Evolutionary conservation across 2,329 filamentous ascomycete genomes (phyloP), one percentile per base, ranked within the genome.

Genomic region (Westerdykella ornata): DNA sequence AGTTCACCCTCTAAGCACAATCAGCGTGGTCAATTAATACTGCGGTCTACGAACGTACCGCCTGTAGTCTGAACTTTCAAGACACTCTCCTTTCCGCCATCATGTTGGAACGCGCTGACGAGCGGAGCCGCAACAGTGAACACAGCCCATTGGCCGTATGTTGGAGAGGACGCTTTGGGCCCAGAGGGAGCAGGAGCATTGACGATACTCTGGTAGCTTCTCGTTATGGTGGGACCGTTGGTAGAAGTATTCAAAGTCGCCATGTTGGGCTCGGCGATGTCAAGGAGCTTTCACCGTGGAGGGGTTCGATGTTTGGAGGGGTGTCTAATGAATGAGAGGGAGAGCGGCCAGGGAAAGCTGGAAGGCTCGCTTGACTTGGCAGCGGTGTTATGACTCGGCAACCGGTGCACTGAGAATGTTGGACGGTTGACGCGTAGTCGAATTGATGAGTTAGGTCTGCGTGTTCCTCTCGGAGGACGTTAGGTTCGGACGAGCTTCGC

Each of bases 101-200:
- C 86, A 49, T 76, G 73, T 68, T 95, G 88, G 67, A 98, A 98
- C 45, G 89, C 89, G 71, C 85, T 97, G 63, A 88, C 77, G 31
- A 98, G 78, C 41, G 92, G 92, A 45, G 90, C 86, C 64, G 92
- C 86, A 31, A 98, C 92, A 6, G 86, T 85, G 71, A 94, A 95
- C 47, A 98, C 74, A 15, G 88, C 90, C 92, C 92, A 98, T 72
- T 90, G 86, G 48, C 80, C 88, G 61, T 85, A 86, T 36, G 88
- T 95, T 30, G 86, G 77, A 36, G 89, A 95, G 62, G 73, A 74
- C 8, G 77, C 73, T 43, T 76, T 72, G 35, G 73, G 60, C 12
- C 76, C 76, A 46, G 76, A 72, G 13, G 80, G 74, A 43, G 72
- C 63, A 37, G 77, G 67, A 39, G 77, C 71, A 63, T 83, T 78